These are phyloP conservation scores for Pseudonitzschia delicatissima DNA, from an alignment of 108 stramenopile species.

Conservation along the genomic window DNA sequence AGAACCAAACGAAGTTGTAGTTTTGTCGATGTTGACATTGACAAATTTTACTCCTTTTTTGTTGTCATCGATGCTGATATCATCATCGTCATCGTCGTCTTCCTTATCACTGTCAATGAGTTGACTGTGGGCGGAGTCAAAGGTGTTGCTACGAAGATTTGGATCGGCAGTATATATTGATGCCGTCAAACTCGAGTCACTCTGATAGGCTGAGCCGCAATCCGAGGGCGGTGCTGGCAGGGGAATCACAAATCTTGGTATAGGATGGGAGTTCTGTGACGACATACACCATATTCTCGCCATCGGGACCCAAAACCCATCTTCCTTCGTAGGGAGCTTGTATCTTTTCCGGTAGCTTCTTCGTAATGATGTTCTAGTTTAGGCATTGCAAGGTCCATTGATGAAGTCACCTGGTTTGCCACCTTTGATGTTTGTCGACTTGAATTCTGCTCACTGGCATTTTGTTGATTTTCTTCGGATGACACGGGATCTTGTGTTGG, in stretches of 20 bases:
- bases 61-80: neutral
- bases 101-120: neutral
- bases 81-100: neutral
- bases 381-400: too few species aligned
- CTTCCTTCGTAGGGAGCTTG: neutral
- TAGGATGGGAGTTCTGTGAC: neutral
- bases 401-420: too few species aligned
- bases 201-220: neutral
- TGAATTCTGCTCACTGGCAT: too few species aligned
- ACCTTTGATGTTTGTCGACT: too few species aligned
- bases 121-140: neutral
- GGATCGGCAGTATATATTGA: neutral
- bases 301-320: neutral
- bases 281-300: neutral
- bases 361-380: neutral
- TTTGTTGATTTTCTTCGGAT: neutral
- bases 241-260: neutral
- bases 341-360: neutral
- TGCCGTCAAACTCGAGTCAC: slow-evolving; percentile 3
- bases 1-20: neutral
- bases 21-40: neutral
- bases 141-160: neutral
- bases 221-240: slow-evolving; percentile 10
- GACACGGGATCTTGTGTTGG: neutral
- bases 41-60: neutral